These are phyloP conservation scores for Penicillium olsonii DNA, from an alignment of 2,329 filamentous ascomycete species.

Conservation along the genomic window DNA sequence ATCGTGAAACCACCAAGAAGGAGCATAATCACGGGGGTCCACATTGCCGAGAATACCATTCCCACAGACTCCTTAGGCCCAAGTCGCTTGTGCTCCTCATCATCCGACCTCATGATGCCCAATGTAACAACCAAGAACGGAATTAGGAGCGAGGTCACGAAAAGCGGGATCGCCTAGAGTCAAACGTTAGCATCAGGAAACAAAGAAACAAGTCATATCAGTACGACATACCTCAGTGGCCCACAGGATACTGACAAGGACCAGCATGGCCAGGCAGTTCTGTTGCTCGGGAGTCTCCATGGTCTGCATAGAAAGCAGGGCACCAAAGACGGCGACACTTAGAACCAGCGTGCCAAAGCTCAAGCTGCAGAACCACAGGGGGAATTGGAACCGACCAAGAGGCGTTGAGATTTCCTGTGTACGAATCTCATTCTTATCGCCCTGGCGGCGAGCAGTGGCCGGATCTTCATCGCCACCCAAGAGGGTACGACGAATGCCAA, in stretches of 20 bases:
- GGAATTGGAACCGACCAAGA: constrained; percentile 72
- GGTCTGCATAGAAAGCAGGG: constrained; percentile 74
- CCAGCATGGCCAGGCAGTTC: constrained; percentile 89
- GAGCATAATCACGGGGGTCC: constrained; percentile 99
- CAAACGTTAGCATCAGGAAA: constrained; percentile 7
- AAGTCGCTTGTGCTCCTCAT: constrained; percentile 68
- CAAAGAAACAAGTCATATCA: neutral
- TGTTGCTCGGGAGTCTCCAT: constrained; percentile 89
- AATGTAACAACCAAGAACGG: constrained; percentile 90
- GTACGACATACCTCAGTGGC: constrained; percentile 75
- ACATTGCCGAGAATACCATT: constrained; percentile 93
- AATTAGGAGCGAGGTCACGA: constrained; percentile 91
- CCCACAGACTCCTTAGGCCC: constrained; percentile 77
- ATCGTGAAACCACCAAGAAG: constrained; percentile 94
- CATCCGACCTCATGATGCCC: constrained; percentile 77
- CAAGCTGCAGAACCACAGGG: constrained; percentile 79
- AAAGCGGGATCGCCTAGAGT: constrained; percentile 81
- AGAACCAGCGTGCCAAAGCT: constrained; percentile 75
- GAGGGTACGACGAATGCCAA: constrained; percentile 76
- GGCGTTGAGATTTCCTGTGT: constrained; percentile 76
- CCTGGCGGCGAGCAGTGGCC: constrained; percentile 72
- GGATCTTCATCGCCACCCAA: constrained; percentile 73
- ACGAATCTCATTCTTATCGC: constrained; percentile 70
- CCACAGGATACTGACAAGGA: constrained; percentile 94
- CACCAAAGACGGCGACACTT: constrained; percentile 71